These are phyloP conservation scores for Syzygium aromaticum DNA, from an alignment of 345 rosid genomes.

Conservation along the genomic window DNA sequence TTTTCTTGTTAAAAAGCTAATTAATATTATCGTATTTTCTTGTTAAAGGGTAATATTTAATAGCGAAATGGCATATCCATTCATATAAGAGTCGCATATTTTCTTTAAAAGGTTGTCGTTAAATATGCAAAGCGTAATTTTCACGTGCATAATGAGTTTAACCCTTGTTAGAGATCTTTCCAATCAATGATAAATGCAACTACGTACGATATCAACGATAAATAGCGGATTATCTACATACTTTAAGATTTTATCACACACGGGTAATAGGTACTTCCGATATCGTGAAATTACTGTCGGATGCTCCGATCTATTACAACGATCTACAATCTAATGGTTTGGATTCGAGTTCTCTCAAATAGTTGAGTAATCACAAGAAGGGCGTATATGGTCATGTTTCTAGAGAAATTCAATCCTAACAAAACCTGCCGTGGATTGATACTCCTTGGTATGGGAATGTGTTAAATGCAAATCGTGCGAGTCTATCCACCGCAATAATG, in stretches of 20 bases:
- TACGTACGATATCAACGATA: accelerated
- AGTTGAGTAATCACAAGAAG: not conserved
- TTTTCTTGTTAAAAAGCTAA: too few species aligned
- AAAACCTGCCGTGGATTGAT: not conserved
- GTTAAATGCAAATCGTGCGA: not conserved
- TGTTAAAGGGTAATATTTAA: not conserved
- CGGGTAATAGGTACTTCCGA: not conserved
- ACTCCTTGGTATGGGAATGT: not conserved
- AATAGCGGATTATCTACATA: not conserved
- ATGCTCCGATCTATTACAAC: not conserved
- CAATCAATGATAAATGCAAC: not conserved
- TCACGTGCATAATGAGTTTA: not conserved
- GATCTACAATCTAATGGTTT: not conserved
- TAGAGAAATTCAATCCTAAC: not conserved
- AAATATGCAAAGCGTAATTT: not conserved
- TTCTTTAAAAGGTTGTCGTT: not conserved
- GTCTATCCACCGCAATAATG: not conserved
- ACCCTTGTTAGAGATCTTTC: accelerated
- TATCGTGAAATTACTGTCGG: not conserved
- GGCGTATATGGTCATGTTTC: not conserved
- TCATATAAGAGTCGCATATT: not conserved
- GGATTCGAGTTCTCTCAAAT: not conserved
- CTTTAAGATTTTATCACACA: not conserved
- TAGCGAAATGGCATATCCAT: not conserved
- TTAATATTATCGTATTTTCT: not conserved